Evolutionary conservation across 257 asterid genomes (phyloP).

Genomic region (Paraleonurus japonicus): DNA sequence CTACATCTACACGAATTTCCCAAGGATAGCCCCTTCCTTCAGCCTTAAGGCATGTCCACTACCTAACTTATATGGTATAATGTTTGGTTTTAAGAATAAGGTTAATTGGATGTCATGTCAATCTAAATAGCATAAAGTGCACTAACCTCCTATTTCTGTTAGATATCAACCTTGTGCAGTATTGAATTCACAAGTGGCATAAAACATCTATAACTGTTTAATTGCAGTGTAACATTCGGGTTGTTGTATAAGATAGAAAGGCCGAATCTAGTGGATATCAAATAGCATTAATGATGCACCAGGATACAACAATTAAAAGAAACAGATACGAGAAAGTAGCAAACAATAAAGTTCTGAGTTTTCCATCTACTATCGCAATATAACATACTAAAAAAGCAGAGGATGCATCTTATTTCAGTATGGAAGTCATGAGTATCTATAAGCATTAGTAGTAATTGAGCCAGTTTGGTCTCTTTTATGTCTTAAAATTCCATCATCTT

Average conservation of each 20-base stretch:
- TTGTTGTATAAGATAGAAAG: neutral
- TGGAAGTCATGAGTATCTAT: neutral
- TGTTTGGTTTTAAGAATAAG: neutral
- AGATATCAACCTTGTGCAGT: neutral
- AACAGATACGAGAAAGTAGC: neutral
- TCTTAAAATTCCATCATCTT: neutral
- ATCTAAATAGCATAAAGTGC: neutral
- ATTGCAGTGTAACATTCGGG: neutral
- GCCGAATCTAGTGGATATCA: neutral
- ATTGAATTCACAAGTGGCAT: conserved; percentile 9
- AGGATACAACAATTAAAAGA: neutral
- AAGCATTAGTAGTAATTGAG: neutral
- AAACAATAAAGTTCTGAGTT: neutral
- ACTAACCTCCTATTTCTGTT: neutral
- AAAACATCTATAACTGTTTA: neutral
- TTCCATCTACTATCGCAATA: neutral
- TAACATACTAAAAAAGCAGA: neutral
- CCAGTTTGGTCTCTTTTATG: neutral
- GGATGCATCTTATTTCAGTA: neutral
- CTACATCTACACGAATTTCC: no score
- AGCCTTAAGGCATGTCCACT: neutral
- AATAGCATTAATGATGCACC: neutral
- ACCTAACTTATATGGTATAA: neutral
- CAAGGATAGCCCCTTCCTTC: no score
- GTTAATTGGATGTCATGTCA: neutral